Base-by-base conservation (phyloP, 148 eudicot species). In the Rheum nobile region DNA sequence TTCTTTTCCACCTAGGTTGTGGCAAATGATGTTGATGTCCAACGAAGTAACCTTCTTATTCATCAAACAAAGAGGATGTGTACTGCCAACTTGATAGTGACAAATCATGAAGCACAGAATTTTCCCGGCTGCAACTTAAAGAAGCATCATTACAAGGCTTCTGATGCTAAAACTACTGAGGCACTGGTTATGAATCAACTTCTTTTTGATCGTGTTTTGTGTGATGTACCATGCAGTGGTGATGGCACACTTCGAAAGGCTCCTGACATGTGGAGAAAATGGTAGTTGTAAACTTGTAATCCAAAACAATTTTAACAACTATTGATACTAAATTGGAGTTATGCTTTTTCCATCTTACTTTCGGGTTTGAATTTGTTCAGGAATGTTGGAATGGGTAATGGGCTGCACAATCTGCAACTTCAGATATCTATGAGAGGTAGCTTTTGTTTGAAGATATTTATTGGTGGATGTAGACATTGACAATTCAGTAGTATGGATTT, bases 191-290 rank as follows among this genome's bases (percentile, higher is more conserved):
- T 91, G 47, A 78, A 75, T 78, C 93, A 92, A 76, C 97, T 95
- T 77, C 77, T 85, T 32, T 95, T 95, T 88, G 99, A 95, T 80
- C 91, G 99, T 70, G 97, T 95, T 75, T 81, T 95, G 46, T 95
- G 99, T 80, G 99, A 95, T 85, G 99, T 95, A 76, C 99, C 99
- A 57, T 95, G 99, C 79, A 91, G 99, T 75, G 99, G 99, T 55
- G 99, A 95, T 90, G 99, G 99, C 47, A 95, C 99, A 72, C 89
- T 95, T 71, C 89, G 97, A 3, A 95, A 95, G 85, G 99, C 99
- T 75, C 99, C 99, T 43, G 99, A 95, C 87, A 88, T 95, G 34
- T 95, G 99, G 99, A 88, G 94, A 78, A 91, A 87, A 85, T 95
- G 99, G 99, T 95, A 84, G n/a, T 35, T 75, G 16, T 73, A 70